phyloP scores from a whole-genome alignment of 441 rosid genomes.

The Gossypium trilobum region DNA sequence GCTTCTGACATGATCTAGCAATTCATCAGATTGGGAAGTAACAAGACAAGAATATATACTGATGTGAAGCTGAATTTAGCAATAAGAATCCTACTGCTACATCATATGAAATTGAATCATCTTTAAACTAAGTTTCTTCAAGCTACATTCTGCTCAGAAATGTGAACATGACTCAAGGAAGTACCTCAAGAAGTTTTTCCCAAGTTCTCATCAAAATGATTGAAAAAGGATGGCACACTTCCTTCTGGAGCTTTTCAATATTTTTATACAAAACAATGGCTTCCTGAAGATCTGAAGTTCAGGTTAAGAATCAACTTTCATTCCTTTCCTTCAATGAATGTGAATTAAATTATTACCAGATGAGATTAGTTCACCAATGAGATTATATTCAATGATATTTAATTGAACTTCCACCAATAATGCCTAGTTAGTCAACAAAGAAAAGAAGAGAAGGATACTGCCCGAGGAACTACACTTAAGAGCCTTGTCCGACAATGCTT shows the following conservation, averaged over 20 bases:
- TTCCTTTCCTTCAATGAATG: background rate
- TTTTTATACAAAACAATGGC: constrained; percentile 37
- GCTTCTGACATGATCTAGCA: background rate
- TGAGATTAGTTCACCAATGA: constrained; percentile 1
- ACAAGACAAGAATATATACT: background rate
- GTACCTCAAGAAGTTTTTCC: constrained; percentile 79
- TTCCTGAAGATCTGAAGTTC: constrained; percentile 39
- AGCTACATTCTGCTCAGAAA: background rate
- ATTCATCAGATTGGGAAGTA: background rate
- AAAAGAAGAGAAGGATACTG: constrained; percentile 35
- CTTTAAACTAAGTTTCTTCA: background rate
- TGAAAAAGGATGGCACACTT: constrained; percentile 69
- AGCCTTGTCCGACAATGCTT: constrained; percentile 34
- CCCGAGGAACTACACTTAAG: constrained; percentile 31
- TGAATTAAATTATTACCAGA: background rate
- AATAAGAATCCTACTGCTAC: background rate
- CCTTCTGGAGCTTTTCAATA: constrained; percentile 59
- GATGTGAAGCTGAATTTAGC: background rate
- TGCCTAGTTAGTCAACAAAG: background rate
- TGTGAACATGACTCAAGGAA: constrained; percentile 1
- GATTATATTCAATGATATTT: background rate
- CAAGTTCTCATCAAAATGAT: constrained; percentile 59
- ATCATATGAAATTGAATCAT: background rate
- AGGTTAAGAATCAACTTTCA: constrained; percentile 29
- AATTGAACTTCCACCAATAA: constrained; percentile 11